Percentiles rank a stretch among this genome's conserved stretches.
These are phyloP conservation scores for Pseudogymnoascus sp. DNA, from an alignment of 2,329 filamentous ascomycete genomes.

Conservation along the genomic window DNA sequence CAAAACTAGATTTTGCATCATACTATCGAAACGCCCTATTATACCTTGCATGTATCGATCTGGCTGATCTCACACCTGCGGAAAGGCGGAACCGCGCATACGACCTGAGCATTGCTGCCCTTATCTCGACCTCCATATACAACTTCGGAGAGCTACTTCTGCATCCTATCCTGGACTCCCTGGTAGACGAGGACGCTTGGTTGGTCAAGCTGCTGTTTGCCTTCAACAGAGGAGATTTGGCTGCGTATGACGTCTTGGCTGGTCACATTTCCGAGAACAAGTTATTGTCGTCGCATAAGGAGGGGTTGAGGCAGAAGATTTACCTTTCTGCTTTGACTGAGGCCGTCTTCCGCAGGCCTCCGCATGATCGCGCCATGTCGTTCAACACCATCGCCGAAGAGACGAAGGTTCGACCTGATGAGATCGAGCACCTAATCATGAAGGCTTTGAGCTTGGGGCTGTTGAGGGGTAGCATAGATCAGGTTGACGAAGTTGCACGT, in stretches of 20 bases:
- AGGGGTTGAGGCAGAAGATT: slow-evolving; percentile 93
- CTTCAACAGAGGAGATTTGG: slow-evolving; percentile 92
- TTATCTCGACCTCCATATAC: slow-evolving; percentile 94
- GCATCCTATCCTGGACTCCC: slow-evolving; percentile 86
- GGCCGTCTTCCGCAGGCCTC: slow-evolving; percentile 89
- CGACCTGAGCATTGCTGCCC: slow-evolving; percentile 83
- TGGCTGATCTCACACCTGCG: slow-evolving; percentile 62
- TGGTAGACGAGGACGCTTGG: slow-evolving; percentile 76
- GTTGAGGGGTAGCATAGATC: slow-evolving; percentile 86
- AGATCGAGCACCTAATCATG: slow-evolving; percentile 98
- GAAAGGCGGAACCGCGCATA: slow-evolving; percentile 82
- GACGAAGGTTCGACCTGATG: slow-evolving; percentile 82
- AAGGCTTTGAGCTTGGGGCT: slow-evolving; percentile 94
- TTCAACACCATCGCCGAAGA: slow-evolving; percentile 83
- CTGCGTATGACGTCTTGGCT: slow-evolving; percentile 75
- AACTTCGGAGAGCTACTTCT: slow-evolving; percentile 99
- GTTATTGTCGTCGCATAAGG: slow-evolving; percentile 70
- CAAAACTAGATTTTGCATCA: slow-evolving; percentile 84
- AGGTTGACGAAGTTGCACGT: slow-evolving; percentile 86
- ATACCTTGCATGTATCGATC: slow-evolving; percentile 91
- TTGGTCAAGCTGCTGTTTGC: slow-evolving; percentile 92
- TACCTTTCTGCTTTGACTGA: slow-evolving; percentile 94
- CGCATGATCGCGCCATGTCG: slow-evolving; percentile 90
- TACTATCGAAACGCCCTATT: slow-evolving; percentile 98
- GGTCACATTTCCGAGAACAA: slow-evolving; percentile 74